phyloP scores from a whole-genome alignment of 768 basidiomycete species.

The Guyanaporus albipodus region DNA sequence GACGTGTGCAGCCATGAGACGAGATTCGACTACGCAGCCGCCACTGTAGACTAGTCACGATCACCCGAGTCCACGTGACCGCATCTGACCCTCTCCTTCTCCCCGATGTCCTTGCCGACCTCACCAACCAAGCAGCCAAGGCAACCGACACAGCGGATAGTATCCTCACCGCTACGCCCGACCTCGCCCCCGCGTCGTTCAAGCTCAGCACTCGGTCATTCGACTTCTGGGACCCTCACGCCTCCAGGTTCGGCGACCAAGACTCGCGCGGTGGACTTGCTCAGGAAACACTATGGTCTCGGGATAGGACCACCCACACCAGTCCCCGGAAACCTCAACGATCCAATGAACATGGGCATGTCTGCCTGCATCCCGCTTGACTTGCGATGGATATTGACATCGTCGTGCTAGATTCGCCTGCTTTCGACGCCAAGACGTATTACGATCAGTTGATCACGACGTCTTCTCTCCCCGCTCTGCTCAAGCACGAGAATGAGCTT shows the following conservation, averaged over 20 bases:
- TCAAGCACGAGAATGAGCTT: conserved; percentile 82
- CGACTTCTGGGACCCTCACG: conserved; percentile 22
- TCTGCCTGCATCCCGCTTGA: neutral
- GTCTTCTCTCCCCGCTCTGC: conserved; percentile 62
- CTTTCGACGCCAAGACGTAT: conserved; percentile 79
- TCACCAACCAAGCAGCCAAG: conserved; percentile 16
- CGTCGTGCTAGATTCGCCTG: conserved; percentile 57
- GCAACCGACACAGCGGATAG: conserved; percentile 32
- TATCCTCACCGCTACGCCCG: conserved; percentile 45
- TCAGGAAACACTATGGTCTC: conserved; percentile 86
- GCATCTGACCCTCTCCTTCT: conserved; percentile 1
- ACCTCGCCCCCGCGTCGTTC: conserved; percentile 31
- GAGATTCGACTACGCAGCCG: no score
- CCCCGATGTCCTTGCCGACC: conserved; percentile 11
- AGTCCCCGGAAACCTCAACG: conserved; percentile 49
- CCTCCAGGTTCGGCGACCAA: conserved; percentile 37
- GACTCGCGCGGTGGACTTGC: conserved; percentile 65
- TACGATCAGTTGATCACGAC: conserved; percentile 86
- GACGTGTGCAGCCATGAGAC: conserved; percentile 10
- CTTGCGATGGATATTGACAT: conserved; percentile 3
- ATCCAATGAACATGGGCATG: conserved; percentile 81
- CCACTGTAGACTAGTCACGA: no score
- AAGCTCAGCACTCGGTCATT: conserved; percentile 16
- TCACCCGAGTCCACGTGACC: conserved; percentile 25
- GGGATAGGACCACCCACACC: conserved; percentile 71